These are phyloP conservation scores for Umbilicaria muhlenbergii DNA, from an alignment of 495 filamentous ascomycete species.

Conservation along the genomic window DNA sequence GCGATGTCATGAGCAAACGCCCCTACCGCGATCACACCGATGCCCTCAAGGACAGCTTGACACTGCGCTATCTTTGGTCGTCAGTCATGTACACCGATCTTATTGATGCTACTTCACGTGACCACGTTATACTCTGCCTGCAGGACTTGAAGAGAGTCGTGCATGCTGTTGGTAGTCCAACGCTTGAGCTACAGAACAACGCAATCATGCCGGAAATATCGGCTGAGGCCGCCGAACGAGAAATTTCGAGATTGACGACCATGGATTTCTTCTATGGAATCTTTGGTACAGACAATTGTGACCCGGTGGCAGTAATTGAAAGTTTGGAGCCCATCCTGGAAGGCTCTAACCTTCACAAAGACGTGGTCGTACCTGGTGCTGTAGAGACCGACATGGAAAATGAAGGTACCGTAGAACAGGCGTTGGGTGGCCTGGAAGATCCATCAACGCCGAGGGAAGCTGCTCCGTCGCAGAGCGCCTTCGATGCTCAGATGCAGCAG, in stretches of 20 bases:
- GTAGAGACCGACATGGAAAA: constrained; percentile 9
- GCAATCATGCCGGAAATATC: constrained; percentile 82
- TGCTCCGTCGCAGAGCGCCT: constrained; percentile 26
- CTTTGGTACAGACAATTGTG: constrained; percentile 47
- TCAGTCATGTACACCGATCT: constrained; percentile 60
- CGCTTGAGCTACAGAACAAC: constrained; percentile 68
- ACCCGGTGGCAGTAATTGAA: constrained; percentile 73
- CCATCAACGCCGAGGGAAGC: constrained; percentile 5
- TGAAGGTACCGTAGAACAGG: constrained; percentile 2
- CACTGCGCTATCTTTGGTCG: constrained; percentile 67
- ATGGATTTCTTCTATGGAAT: constrained; percentile 91
- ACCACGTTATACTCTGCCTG: constrained; percentile 69
- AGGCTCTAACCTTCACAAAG: constrained; percentile 29
- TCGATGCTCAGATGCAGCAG: constrained; percentile 40
- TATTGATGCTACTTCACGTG: constrained; percentile 48
- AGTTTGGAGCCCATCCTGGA: constrained; percentile 86
- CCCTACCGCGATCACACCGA: constrained; percentile 20
- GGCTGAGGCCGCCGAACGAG: constrained; percentile 59
- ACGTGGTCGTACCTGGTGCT: neutral
- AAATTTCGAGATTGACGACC: constrained; percentile 80
- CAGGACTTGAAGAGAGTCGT: constrained; percentile 47
- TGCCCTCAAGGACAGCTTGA: constrained; percentile 17
- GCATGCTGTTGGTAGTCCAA: constrained; percentile 19
- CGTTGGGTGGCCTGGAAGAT: neutral
- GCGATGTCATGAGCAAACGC: constrained; percentile 39